Base-by-base conservation (phyloP, 2,329 filamentous ascomycete genomes). In the Reticulascus tulasneorum region DNA sequence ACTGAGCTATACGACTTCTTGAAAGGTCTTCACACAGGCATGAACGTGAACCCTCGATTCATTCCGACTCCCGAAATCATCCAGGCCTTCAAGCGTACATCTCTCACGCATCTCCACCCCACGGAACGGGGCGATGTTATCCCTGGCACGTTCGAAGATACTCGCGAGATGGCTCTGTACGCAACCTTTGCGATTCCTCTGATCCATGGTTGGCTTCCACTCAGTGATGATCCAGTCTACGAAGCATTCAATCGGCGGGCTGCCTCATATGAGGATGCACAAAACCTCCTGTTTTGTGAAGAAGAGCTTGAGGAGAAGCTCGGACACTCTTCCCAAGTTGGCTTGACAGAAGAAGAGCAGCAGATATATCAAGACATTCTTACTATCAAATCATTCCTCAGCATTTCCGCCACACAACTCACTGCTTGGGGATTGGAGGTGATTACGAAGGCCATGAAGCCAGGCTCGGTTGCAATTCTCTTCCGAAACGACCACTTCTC, bases 401-500 rank as follows among this genome's bases (percentile, higher is more conserved):
- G 71, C 4, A 73, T 71, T 2, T 90, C 87, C 42, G 83, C 88
- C 0, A 97, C 93, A 0, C 93, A 98, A 51, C 67, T 98, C 16
- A 96, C 93, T 0, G 69, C 77, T 0, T 84, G 83, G 59, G 93
- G 93, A 0, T 71, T 98, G 3, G 75, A 85, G 24, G 77, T 85
- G 2, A 81, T 97, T 24, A 74, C 73, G 1, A 76, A 78, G 33
- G 80, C 75, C 6, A 73, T 96, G 38, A 66, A 75, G 10, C 83
- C 88, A 2, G 91, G 89, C 2, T 79, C 84, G 2, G 78, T 96
- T 44, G 87, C 87, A 1, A 97, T 98, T 32, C 64, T 98, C 2
- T 98, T 98, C 66, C 79, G 93, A 18, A 98, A 98, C 51, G 91
- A 98, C 54, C 93, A 98, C 57, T 98, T 98, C 54, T 89, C 88